Evolutionary conservation across 768 basidiomycete genomes (phyloP).

Genomic region (Multifurca ochricompacta): DNA sequence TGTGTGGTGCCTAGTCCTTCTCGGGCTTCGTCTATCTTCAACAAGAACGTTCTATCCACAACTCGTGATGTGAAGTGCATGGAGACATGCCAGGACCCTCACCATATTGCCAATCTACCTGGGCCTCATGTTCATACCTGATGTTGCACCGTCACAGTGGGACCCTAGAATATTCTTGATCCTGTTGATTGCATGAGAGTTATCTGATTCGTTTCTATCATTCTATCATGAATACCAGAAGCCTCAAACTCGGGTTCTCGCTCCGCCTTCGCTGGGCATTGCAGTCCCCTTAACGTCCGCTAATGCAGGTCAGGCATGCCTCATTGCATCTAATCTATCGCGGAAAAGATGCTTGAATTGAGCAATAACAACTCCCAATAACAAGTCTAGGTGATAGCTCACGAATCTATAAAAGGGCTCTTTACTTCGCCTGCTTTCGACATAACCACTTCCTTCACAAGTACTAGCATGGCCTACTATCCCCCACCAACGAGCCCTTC

Average conservation of each 20-base stretch:
- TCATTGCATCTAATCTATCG: neutral
- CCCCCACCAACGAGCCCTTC: constrained; percentile 1
- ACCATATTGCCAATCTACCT: neutral
- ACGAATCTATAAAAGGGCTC: constrained; percentile 1
- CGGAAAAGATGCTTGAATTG: neutral
- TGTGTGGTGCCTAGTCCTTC: neutral
- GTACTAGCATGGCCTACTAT: constrained; percentile 9
- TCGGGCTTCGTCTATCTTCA: neutral
- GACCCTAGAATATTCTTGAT: neutral
- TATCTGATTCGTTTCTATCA: neutral
- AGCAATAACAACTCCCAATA: neutral
- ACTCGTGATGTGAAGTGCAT: neutral
- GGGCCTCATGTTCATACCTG: neutral
- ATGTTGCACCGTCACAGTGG: neutral
- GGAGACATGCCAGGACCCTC: neutral
- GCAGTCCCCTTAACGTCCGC: neutral
- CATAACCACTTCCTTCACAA: neutral
- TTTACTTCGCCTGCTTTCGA: neutral
- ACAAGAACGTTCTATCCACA: neutral
- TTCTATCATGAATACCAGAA: neutral
- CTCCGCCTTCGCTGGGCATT: neutral
- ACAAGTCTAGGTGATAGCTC: neutral
- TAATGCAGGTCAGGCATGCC: neutral
- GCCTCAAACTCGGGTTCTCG: neutral
- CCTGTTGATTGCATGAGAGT: neutral